Conservation (phyloP, 1,139 yeast genomes). For the Magnusiomyces magnusii region DNA sequence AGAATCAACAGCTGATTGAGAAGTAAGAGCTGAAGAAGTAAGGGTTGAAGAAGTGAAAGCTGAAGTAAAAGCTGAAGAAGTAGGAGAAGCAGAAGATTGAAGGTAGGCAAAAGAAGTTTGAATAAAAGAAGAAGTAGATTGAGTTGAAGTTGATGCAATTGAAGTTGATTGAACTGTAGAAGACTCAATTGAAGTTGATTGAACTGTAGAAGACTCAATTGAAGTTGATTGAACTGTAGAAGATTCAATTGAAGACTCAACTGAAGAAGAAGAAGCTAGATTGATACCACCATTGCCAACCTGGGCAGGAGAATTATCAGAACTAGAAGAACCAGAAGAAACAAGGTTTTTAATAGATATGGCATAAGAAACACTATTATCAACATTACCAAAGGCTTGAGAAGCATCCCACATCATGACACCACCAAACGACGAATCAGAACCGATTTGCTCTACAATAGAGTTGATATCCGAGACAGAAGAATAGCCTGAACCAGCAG, state of each 20-base stretch:
- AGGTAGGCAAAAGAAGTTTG: constrained; percentile 3
- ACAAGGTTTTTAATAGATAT: constrained; percentile 39
- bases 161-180: too few species aligned
- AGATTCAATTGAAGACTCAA: constrained; percentile 8
- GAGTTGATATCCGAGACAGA: constrained; percentile 20
- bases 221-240: too few species aligned
- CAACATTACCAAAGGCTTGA: constrained; percentile 53
- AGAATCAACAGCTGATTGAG: background rate
- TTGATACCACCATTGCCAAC: background rate
- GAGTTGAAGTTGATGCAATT: constrained; percentile 1
- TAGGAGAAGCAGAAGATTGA: background rate
- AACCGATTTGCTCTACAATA: constrained; percentile 18
- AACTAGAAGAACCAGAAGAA: background rate
- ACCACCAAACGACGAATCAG: constrained; percentile 61
- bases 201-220: background rate
- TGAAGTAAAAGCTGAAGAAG: background rate
- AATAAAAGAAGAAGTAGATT: constrained; percentile 12
- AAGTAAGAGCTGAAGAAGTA: too few species aligned
- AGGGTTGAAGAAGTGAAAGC: too few species aligned
- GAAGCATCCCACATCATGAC: constrained; percentile 91
- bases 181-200: too few species aligned
- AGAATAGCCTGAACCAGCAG: constrained; percentile 61
- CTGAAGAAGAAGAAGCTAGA: constrained; percentile 11
- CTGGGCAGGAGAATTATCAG: background rate
- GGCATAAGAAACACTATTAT: constrained; percentile 41